These are phyloP conservation scores for Groenewaldozyma salmanticensis DNA, from an alignment of 805 yeast genomes.

Conservation along the genomic window DNA sequence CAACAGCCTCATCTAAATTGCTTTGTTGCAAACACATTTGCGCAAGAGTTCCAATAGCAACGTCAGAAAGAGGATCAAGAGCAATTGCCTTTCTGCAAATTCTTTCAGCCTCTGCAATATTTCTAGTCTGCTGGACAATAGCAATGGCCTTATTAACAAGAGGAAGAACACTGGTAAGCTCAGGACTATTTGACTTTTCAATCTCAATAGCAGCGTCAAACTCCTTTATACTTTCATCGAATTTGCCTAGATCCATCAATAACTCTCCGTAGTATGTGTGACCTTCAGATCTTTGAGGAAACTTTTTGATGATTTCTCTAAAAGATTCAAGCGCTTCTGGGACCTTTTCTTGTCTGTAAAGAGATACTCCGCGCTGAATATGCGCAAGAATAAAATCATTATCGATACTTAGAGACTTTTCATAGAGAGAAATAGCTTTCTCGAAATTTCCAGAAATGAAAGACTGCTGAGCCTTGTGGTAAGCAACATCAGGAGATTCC, in stretches of 20 bases:
- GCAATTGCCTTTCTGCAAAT: conserved; percentile 67
- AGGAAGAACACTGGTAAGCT: conserved; percentile 81
- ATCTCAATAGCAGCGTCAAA: conserved; percentile 79
- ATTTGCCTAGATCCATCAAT: conserved; percentile 69
- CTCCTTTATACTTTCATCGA: conserved; percentile 63
- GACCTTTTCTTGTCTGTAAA: conserved; percentile 54
- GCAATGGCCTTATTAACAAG: conserved; percentile 80
- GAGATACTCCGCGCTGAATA: conserved; percentile 87
- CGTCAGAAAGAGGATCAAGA: conserved; percentile 80
- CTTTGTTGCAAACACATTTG: conserved; percentile 82
- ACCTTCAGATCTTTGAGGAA: conserved; percentile 79
- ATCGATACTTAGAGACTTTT: conserved; percentile 64
- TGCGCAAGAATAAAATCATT: conserved; percentile 71
- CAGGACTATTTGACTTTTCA: conserved; percentile 46
- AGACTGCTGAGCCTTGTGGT: conserved; percentile 89
- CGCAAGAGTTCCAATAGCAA: conserved; percentile 84
- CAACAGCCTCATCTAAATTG: conserved; percentile 71
- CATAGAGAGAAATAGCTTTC: conserved; percentile 65
- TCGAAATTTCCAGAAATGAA: conserved; percentile 69
- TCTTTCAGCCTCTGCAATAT: conserved; percentile 48
- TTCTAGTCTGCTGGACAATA: conserved; percentile 28
- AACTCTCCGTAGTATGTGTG: conserved; percentile 96
- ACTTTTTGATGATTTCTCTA: conserved; percentile 32
- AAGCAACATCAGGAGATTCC: conserved; percentile 69
- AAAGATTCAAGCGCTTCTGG: conserved; percentile 13